Percentiles rank a stretch among this genome's conserved stretches.
Conservation (phyloP, 345 rosid species). For the Erucastrum elatum region DNA sequence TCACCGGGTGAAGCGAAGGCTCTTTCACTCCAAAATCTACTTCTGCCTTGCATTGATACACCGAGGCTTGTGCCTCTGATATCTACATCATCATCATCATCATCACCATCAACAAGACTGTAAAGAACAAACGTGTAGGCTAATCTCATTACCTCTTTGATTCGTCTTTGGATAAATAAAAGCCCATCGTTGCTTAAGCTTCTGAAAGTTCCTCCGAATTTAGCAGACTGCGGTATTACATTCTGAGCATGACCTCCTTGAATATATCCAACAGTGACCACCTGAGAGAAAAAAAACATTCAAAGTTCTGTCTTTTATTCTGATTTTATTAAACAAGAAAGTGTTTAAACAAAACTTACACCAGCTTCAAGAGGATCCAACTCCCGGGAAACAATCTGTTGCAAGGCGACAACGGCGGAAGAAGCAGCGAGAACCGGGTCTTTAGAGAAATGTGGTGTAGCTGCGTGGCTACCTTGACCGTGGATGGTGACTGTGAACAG, state of each 20-base stretch:
- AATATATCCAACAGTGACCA: slow-evolving; percentile 64
- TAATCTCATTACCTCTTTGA: slow-evolving; percentile 51
- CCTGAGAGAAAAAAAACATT: slow-evolving; percentile 38
- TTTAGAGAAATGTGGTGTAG: slow-evolving; percentile 50
- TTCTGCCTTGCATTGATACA: slow-evolving; percentile 54
- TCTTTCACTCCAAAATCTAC: slow-evolving; percentile 55
- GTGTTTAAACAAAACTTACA: slow-evolving; percentile 39
- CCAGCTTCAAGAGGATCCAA: slow-evolving; percentile 63
- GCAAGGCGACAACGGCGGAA: slow-evolving; percentile 59
- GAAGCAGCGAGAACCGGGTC: slow-evolving; percentile 75
- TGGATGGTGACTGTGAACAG: slow-evolving; percentile 50
- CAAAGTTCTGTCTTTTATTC: not conserved
- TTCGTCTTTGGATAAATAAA: slow-evolving; percentile 49
- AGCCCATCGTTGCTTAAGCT: slow-evolving; percentile 61
- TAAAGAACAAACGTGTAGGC: slow-evolving; percentile 30
- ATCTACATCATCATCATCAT: slow-evolving; percentile 38
- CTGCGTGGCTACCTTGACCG: slow-evolving; percentile 68
- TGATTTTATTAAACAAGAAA: not conserved
- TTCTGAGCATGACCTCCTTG: slow-evolving; percentile 64
- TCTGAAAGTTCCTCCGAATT: slow-evolving; percentile 64
- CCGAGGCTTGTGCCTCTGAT: slow-evolving; percentile 60
- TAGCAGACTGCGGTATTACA: slow-evolving; percentile 55
- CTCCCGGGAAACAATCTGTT: slow-evolving; percentile 74
- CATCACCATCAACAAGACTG: not conserved
- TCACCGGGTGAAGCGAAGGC: slow-evolving; percentile 54